Evolutionary conservation across 495 filamentous ascomycete genomes (phyloP), one percentile per base, ranked within the genome.

Genomic region (Penicillium turbatum): DNA sequence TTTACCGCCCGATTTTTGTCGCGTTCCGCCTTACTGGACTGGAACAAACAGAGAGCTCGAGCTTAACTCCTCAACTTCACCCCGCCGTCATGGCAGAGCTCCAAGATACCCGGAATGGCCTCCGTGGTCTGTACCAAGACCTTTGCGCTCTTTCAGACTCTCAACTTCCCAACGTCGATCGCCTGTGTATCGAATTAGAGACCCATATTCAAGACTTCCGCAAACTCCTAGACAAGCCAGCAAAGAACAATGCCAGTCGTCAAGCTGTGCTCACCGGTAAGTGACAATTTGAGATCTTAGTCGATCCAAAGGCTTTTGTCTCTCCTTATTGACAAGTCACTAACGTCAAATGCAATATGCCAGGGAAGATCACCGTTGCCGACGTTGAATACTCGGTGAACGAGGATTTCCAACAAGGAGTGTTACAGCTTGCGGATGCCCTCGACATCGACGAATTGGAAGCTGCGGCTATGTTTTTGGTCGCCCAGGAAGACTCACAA

Each of bases 391-490:
- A 90, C 65, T 60, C 79, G n/a, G 72, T 97, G 65, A 97, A 95
- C 65, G 76, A 85, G 36, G 84, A 92, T 60, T 97, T 97, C 67
- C 80, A 90, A 67, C 84, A 95, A 67, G 79, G 83, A 49, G 78
- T 85, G 31, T 75, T 92, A 15, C 79, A 88, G 64, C 70, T 97
- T 34, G 89, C 92, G 45, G 92, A 97, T 71, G 85, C 85, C 21
- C 76, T 97, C 48, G 82, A 95, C 58, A 77, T 99, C 26, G 92
- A 99, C 70, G 93, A 99, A 68, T 58, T 95, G 43, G 76, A 90
- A 63, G 86, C 95, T 17, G 88, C 91, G 6, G 68, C 77, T 41
- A 72, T 95, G 21, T 81, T 92, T 51, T 67, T 95, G 15, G 78
- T 79, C 35, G 81, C 86, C 6, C 80, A 87, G 62, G 75, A 82